phyloP scores from a whole-genome alignment of 768 basidiomycete genomes.

The Termitomyces eurrhizus region DNA sequence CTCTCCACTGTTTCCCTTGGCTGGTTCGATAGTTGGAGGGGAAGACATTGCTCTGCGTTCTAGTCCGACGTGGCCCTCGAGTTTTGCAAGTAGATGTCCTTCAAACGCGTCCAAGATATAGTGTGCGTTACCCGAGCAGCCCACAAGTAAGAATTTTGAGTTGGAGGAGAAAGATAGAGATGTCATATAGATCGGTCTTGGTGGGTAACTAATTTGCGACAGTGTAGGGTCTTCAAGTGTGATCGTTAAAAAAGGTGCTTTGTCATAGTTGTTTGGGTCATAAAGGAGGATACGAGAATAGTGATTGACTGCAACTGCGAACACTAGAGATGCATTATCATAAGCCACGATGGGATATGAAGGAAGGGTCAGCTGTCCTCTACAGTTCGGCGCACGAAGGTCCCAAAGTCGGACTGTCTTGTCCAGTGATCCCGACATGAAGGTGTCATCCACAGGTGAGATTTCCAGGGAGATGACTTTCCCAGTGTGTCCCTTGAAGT shows the following conservation, averaged over 20 bases:
- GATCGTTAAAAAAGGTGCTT: constrained; percentile 85
- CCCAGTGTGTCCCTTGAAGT: constrained; percentile 93
- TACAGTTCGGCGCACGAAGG: constrained; percentile 71
- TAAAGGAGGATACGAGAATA: constrained; percentile 83
- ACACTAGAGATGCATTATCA: constrained; percentile 77
- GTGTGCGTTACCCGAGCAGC: constrained; percentile 90
- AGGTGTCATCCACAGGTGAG: constrained; percentile 90
- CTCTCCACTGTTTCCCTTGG: constrained; percentile 83
- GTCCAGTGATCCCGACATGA: constrained; percentile 93
- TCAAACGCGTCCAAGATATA: constrained; percentile 92
- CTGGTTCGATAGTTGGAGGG: constrained; percentile 57
- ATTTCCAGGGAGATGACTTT: constrained; percentile 89
- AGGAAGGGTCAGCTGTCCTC: constrained; percentile 75
- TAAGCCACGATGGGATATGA: constrained; percentile 79
- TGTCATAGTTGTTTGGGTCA: constrained; percentile 84
- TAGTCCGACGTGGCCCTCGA: constrained; percentile 81
- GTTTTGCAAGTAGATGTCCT: constrained; percentile 75
- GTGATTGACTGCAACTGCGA: constrained; percentile 82
- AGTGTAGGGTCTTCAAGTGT: constrained; percentile 80
- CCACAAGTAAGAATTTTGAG: constrained; percentile 86
- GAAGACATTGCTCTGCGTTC: constrained; percentile 59
- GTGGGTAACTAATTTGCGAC: constrained; percentile 73
- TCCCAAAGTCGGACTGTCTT: constrained; percentile 97
- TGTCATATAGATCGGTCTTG: constrained; percentile 87
- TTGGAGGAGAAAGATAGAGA: constrained; percentile 88